phyloP scores from a whole-genome alignment of 495 filamentous ascomycete genomes.

The Bryoglossum gracile region DNA sequence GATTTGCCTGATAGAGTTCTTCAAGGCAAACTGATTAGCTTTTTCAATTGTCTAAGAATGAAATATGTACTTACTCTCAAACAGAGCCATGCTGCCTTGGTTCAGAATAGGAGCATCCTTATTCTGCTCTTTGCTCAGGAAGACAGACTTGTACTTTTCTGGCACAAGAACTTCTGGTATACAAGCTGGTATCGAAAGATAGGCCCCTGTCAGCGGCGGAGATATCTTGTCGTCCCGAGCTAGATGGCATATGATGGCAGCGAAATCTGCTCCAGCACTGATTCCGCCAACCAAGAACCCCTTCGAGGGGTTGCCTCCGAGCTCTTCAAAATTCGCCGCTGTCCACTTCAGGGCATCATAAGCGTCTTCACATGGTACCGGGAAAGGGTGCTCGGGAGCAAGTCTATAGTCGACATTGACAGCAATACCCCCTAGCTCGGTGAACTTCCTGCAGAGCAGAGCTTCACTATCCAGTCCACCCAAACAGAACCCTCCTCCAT shows the following conservation, averaged over 20 bases:
- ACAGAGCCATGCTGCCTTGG: constrained; percentile 3
- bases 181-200: constrained; percentile 35
- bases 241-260: constrained; percentile 34
- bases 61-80: constrained; percentile 13
- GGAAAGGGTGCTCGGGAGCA: constrained; percentile 43
- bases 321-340: constrained; percentile 30
- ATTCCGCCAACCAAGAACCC: constrained; percentile 46
- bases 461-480: constrained; percentile 33
- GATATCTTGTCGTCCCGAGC: constrained; percentile 36
- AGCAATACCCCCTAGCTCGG: constrained; percentile 29
- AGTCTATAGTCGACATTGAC: constrained; percentile 42
- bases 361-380: constrained; percentile 37
- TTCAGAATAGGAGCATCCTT: constrained; percentile 22
- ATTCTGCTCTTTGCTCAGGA: constrained; percentile 35
- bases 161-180: constrained; percentile 27
- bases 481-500: constrained; percentile 39
- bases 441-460: constrained; percentile 26
- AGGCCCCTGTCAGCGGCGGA: constrained; percentile 38
- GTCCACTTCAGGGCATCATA: constrained; percentile 44
- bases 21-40: too few species aligned
- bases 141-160: constrained; percentile 22
- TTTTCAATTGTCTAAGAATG: too few species aligned
- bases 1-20: constrained; percentile 22
- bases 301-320: constrained; percentile 31
- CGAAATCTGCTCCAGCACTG: constrained; percentile 42